Conservation (phyloP, 495 filamentous ascomycete genomes). For the Glarea lozoyensis region DNA sequence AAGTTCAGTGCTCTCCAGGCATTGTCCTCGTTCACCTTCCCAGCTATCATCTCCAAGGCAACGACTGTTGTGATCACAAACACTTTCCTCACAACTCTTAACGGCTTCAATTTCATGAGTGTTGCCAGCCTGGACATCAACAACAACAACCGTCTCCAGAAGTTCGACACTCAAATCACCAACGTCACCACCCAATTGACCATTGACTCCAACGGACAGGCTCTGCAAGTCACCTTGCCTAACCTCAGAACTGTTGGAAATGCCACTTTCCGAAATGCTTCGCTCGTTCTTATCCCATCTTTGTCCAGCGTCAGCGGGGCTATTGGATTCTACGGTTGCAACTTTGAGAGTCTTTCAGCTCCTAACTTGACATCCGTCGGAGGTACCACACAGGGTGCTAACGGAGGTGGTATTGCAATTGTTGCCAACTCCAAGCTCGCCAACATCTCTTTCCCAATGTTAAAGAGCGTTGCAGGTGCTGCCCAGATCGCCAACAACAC, state of each 20-base stretch:
- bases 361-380: slow-evolving; percentile 77
- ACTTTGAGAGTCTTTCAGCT: slow-evolving; percentile 55
- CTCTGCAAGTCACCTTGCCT: slow-evolving; percentile 55
- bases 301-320: slow-evolving; percentile 68
- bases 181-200: slow-evolving; percentile 55
- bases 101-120: slow-evolving; percentile 65
- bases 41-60: slow-evolving; percentile 48
- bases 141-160: slow-evolving; percentile 66
- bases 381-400: slow-evolving; percentile 37
- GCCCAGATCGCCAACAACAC: slow-evolving; percentile 87
- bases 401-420: slow-evolving; percentile 43
- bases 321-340: slow-evolving; percentile 76
- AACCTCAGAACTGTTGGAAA: slow-evolving; percentile 69
- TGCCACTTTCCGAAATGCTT: slow-evolving; percentile 84
- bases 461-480: slow-evolving; percentile 65
- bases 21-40: slow-evolving; percentile 61
- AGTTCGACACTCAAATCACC: slow-evolving; percentile 61
- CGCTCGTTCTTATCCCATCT: slow-evolving; percentile 63
- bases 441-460: slow-evolving; percentile 64
- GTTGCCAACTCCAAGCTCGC: slow-evolving; percentile 64
- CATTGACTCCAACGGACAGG: slow-evolving; percentile 56
- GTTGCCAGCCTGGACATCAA: slow-evolving; percentile 61
- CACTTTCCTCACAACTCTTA: slow-evolving; percentile 64
- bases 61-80: slow-evolving; percentile 64
- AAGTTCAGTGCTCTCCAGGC: slow-evolving; percentile 63